These are phyloP conservation scores for Pseudogymnoascus sp. DNA, from an alignment of 2,329 filamentous ascomycete species.

Conservation along the genomic window DNA sequence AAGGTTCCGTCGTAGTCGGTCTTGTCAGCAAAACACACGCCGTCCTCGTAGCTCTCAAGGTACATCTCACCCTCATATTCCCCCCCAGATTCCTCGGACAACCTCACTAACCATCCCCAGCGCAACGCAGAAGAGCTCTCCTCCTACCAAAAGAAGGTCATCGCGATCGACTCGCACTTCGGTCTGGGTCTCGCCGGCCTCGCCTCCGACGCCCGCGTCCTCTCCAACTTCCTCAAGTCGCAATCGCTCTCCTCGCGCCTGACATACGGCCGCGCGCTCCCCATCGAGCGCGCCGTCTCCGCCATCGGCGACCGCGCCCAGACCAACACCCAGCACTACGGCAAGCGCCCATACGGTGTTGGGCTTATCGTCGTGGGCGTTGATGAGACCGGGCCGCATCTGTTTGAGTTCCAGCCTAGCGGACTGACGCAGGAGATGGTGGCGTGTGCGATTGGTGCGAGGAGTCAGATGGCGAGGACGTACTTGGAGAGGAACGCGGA, in stretches of 20 bases:
- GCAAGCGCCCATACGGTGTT: constrained; percentile 92
- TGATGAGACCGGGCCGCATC: constrained; percentile 86
- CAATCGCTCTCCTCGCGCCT: constrained; percentile 93
- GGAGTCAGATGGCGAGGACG: constrained; percentile 95
- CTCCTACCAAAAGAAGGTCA: constrained; percentile 99
- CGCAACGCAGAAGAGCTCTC: constrained; percentile 98
- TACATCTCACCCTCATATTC: constrained; percentile 35
- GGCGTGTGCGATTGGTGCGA: constrained; percentile 90
- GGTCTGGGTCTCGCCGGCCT: constrained; percentile 94
- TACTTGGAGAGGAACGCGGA: constrained; percentile 93
- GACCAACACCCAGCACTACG: constrained; percentile 96
- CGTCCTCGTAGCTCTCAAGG: constrained; percentile 94
- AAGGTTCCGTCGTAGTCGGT: constrained; percentile 95
- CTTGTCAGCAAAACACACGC: constrained; percentile 97
- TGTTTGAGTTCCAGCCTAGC: constrained; percentile 96
- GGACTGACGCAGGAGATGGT: constrained; percentile 97
- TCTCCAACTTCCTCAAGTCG: constrained; percentile 99
- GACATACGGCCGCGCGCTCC: constrained; percentile 90
- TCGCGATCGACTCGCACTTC: constrained; percentile 90
- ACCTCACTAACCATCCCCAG: constrained; percentile 42
- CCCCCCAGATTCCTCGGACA: background rate
- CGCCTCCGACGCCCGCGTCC: constrained; percentile 93
- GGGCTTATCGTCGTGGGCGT: constrained; percentile 88
- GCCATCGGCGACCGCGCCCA: constrained; percentile 96
- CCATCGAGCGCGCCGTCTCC: constrained; percentile 78